Evolutionary conservation across 2,329 filamentous ascomycete genomes (phyloP), one percentile per base, ranked within the genome.

Genomic region (Arthrobotrys iridis): DNA sequence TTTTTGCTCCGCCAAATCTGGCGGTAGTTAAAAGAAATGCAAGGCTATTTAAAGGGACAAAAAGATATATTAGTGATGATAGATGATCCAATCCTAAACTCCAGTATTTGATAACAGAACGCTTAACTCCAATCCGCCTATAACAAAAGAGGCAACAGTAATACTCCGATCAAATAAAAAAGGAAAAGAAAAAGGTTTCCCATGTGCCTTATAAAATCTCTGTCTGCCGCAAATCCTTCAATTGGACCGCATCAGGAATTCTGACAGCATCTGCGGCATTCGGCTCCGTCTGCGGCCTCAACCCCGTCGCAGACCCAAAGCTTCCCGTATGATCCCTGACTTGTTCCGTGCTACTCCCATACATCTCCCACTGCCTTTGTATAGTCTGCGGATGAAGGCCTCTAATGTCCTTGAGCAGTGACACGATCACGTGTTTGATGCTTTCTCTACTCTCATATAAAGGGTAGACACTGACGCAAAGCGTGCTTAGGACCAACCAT

Each of bases 391-490:
- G 63, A 18, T 66, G 63, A 1, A 28, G n/a, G 7, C 64, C 52
- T n/a, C 1, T 86, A 5, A 91, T 67, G 81, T 93, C 91, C 65
- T 85, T 79, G 41, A 82, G 85, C 77, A 93, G 90, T 26, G 86
- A 84, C 80, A 86, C 88, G 76, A 87, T 82, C 0, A 89, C 92
- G 59, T 86, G 83, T 0, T 81, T 80, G 66, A 92, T 88, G 0
- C 90, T 93, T 68, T 85, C 82, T 0, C 93, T 84, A 0, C 93
- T 92, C 80, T 97, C 92, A 81, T 87, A 95, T 0, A 95, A 83
- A 3, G 93, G 93, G 82, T 90, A 97, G 0, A 97, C 40, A 0
- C 92, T 92, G 0, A 97, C 92, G 6, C 88, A 90, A 65, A 90
- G 84, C 1, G 73, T 75, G 1, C 88, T 91, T 79, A 87, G 88